phyloP scores from a whole-genome alignment of 1,139 yeast species.

The Meyerozyma athensensis region DNA sequence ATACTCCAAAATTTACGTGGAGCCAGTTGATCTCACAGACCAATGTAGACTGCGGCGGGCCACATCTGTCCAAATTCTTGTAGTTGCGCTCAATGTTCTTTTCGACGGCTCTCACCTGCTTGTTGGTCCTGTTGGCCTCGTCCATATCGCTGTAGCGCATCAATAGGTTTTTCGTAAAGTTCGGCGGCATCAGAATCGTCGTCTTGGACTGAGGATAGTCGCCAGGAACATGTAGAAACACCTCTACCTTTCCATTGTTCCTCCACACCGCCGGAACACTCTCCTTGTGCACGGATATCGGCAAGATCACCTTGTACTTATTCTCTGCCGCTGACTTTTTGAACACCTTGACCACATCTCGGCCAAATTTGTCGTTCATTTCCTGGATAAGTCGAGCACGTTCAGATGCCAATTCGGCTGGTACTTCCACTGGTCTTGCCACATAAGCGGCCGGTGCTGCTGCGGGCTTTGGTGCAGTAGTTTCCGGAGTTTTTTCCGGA shows the following conservation, averaged over 20 bases:
- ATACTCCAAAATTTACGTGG: conserved; percentile 5
- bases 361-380: conserved; percentile 9
- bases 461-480: not conserved
- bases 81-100: conserved; percentile 9
- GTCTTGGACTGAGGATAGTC: conserved; percentile 10
- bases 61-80: not conserved
- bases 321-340: conserved; percentile 10
- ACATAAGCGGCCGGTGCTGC: not conserved
- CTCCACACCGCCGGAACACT: conserved; percentile 10
- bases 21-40: conserved; percentile 11
- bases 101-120: conserved; percentile 8
- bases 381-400: conserved; percentile 8
- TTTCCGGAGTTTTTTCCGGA: not conserved
- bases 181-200: conserved; percentile 9
- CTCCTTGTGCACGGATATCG: not conserved
- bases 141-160: conserved; percentile 10
- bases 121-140: conserved; percentile 9
- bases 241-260: conserved; percentile 8
- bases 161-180: conserved; percentile 13
- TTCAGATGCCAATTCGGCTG: conserved; percentile 1
- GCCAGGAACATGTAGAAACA: conserved; percentile 11
- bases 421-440: not conserved
- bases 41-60: conserved; percentile 4
- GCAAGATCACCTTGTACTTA: conserved; percentile 12
- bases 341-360: conserved; percentile 9